Evolutionary conservation across 2,329 filamentous ascomycete genomes (phyloP).

Genomic region (Nothopassalora personata): DNA sequence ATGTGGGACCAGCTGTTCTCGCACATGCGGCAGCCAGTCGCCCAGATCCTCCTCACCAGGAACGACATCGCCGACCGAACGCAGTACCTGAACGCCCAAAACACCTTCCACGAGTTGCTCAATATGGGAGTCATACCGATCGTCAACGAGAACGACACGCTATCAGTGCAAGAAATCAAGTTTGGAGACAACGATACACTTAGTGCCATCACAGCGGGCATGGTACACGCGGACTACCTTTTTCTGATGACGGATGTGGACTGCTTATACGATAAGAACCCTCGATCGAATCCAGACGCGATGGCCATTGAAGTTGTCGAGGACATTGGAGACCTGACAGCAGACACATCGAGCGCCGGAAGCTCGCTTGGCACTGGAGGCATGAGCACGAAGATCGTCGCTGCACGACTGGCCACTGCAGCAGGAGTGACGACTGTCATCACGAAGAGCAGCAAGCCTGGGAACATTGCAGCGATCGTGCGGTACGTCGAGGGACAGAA

Average conservation of each 20-base stretch:
- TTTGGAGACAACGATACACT: constrained; percentile 98
- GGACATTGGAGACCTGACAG: constrained; percentile 75
- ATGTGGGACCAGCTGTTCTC: constrained; percentile 91
- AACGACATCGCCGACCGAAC: constrained; percentile 96
- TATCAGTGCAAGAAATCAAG: constrained; percentile 97
- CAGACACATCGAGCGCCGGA: constrained; percentile 85
- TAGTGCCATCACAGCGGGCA: constrained; percentile 91
- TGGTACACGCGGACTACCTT: constrained; percentile 93
- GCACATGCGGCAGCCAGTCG: constrained; percentile 82
- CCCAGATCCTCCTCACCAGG: constrained; percentile 87
- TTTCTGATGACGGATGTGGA: constrained; percentile 99
- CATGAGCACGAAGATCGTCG: constrained; percentile 96
- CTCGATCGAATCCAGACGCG: constrained; percentile 76
- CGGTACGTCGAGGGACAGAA: constrained; percentile 66
- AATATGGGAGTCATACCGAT: constrained; percentile 97
- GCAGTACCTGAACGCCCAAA: constrained; percentile 94
- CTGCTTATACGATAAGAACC: constrained; percentile 94
- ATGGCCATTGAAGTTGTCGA: constrained; percentile 87
- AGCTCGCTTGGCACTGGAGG: constrained; percentile 88
- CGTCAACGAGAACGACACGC: constrained; percentile 96
- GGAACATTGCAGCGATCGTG: constrained; percentile 85
- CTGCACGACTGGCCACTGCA: constrained; percentile 83
- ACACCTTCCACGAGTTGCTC: constrained; percentile 83
- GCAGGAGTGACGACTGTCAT: constrained; percentile 95
- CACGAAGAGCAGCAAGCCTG: constrained; percentile 85